Evolutionary conservation across 106 monocot species (phyloP).

Genomic region (Platanthera zijinensis): DNA sequence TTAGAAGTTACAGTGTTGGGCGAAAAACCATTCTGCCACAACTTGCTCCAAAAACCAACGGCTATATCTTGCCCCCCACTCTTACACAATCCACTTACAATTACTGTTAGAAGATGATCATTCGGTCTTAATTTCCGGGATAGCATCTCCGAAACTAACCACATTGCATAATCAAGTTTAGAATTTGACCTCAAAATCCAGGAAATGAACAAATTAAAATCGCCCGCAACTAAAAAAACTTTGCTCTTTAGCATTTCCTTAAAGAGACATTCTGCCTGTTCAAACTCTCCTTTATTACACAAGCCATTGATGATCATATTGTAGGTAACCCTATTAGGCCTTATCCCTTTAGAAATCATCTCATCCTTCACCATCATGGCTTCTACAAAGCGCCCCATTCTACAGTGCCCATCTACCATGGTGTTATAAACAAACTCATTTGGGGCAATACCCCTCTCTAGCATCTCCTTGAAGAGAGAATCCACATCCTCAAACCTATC

Average conservation of each 20-base stretch:
- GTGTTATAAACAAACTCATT: conserved; percentile 75
- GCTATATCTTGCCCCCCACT: conserved; percentile 47
- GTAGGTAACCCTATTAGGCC: conserved; percentile 62
- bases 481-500: conserved; percentile 37
- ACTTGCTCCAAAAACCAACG: conserved; percentile 42
- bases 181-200: conserved; percentile 34
- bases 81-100: conserved; percentile 48
- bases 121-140: conserved; percentile 46
- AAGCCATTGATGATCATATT: conserved; percentile 58
- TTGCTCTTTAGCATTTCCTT: conserved; percentile 58
- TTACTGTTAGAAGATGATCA: conserved; percentile 46
- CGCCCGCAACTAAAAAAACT: conserved; percentile 34
- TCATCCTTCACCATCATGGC: conserved; percentile 48
- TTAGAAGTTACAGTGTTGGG: conserved; percentile 52
- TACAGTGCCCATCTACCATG: conserved; percentile 68
- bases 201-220: conserved; percentile 49
- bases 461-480: conserved; percentile 58
- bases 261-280: conserved; percentile 51
- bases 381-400: conserved; percentile 23
- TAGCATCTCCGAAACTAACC: conserved; percentile 58
- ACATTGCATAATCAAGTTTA: conserved; percentile 49
- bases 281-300: conserved; percentile 51
- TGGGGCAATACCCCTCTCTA: conserved; percentile 34
- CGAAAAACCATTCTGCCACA: conserved; percentile 50
- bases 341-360: conserved; percentile 53